Percentiles rank a stretch among this genome's conserved stretches.
Evolutionary conservation across 2,329 filamentous ascomycete species (phyloP).

Genomic region (Botrytis pseudocinerea): DNA sequence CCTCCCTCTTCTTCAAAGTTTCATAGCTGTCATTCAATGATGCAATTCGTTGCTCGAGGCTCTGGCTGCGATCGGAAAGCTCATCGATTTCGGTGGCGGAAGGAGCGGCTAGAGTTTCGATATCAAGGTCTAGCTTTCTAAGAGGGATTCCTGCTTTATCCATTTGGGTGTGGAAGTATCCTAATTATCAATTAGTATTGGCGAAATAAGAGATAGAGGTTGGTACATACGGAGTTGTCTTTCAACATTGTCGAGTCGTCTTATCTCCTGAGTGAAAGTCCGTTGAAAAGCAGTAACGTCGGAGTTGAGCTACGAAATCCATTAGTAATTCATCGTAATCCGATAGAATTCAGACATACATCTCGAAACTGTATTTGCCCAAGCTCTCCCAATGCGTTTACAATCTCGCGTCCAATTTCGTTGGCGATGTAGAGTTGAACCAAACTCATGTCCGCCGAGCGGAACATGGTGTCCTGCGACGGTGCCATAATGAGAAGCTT

Average conservation of each 20-base stretch:
- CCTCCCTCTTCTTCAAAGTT: constrained; percentile 95
- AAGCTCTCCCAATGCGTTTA: constrained; percentile 93
- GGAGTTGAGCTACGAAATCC: constrained; percentile 72
- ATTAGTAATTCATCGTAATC: constrained; percentile 29
- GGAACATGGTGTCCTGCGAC: constrained; percentile 90
- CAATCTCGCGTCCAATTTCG: constrained; percentile 96
- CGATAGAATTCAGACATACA: constrained; percentile 53
- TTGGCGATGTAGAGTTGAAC: constrained; percentile 99
- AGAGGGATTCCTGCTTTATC: constrained; percentile 86
- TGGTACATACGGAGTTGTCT: constrained; percentile 80
- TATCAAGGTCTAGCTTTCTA: constrained; percentile 87
- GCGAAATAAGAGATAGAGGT: constrained; percentile 11
- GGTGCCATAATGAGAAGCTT: constrained; percentile 55
- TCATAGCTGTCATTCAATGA: constrained; percentile 98
- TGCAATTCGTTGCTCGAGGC: constrained; percentile 84
- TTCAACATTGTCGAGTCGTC: constrained; percentile 96
- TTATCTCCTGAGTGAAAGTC: constrained; percentile 96
- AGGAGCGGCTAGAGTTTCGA: constrained; percentile 80
- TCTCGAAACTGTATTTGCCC: constrained; percentile 96
- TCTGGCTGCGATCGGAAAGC: constrained; percentile 87
- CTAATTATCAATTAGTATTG: constrained; percentile 47
- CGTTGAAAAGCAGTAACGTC: constrained; percentile 93
- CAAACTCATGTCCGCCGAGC: constrained; percentile 99
- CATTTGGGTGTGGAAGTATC: constrained; percentile 95
- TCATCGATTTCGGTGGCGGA: constrained; percentile 96